Base-by-base conservation (phyloP, 345 rosid species). In the Salix udensis region DNA sequence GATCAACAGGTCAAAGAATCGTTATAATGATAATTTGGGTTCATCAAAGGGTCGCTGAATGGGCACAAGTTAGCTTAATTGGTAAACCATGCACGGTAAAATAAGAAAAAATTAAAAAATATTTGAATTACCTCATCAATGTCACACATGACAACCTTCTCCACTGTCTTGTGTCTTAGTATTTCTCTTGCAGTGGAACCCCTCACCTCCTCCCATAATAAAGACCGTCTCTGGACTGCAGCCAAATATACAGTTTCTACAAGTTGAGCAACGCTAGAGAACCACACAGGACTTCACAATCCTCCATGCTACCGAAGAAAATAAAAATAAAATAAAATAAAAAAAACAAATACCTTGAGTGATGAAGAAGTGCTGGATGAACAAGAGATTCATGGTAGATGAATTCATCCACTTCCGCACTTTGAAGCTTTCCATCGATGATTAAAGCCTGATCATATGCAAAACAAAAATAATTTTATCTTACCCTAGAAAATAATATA, bases 121-220 rank as follows among this genome's bases (percentile, higher is more conserved):
- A 40, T 7, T 18, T 2, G 50, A 40, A 65, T 68, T 79, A 85
- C 93, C 93, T 84, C 86, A 55, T 89, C 93, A 66, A 89, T 89
- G 86, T 89, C 93, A 74, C 91, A 88, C 91, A 88, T 89, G 62
- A 82, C 76, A 70, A 84, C 88, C 71, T 87, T 88, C 34, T 85
- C 89, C 3, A 85, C 84, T 12, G 85, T 71, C 65, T 40, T 82
- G 62, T 89, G 93, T 65, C 86, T 85, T 23, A 89, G 87, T 30
- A 85, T 83, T 77, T 89, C 91, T 73, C 91, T 87, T 21, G 91
- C 94, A 0, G 94, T 87, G 65, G 94, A 90, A 10, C 91, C 94
- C 94, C 80, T 90, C 94, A 67, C 94, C 94, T 31, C 94, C 94
- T 66, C 94, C 91, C 94, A 88, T 90, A 2, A 90, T 86, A 68